Percentiles rank a stretch among this genome's conserved stretches.
phyloP scores from a whole-genome alignment of 2,329 filamentous ascomycete genomes.

The Colletotrichum salicis region DNA sequence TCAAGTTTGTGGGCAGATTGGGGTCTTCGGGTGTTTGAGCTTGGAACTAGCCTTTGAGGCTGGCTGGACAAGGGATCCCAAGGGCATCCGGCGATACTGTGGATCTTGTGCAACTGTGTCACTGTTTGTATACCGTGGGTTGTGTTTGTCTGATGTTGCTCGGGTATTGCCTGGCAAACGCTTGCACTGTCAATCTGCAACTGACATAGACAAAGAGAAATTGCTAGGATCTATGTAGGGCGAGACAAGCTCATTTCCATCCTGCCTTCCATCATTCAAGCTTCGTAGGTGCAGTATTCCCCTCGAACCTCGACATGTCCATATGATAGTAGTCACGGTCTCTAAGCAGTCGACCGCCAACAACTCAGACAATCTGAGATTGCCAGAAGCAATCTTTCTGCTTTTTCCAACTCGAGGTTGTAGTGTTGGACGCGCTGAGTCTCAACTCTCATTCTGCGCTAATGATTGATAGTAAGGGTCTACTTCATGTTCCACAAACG shows the following conservation, averaged over 20 bases:
- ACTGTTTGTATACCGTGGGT: not conserved
- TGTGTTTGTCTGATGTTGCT: not conserved
- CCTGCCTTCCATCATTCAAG: not conserved
- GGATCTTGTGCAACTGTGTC: too few relatives aligned
- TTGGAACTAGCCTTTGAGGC: too few relatives aligned
- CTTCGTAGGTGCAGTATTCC: not conserved
- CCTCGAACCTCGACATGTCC: too few relatives aligned
- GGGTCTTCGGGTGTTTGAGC: too few relatives aligned
- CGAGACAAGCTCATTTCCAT: not conserved
- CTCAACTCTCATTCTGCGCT: not conserved
- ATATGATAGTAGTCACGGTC: too few relatives aligned
- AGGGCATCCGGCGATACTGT: too few relatives aligned
- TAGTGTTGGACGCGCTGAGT: not conserved
- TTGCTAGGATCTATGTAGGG: too few relatives aligned
- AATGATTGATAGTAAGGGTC: not conserved
- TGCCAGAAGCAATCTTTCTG: not conserved
- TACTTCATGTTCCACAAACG: not conserved
- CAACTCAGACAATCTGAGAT: too few relatives aligned
- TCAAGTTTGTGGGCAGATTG: too few relatives aligned
- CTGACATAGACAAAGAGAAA: not conserved
- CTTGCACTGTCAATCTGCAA: not conserved
- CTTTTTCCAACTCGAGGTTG: not conserved
- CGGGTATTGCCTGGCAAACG: not conserved
- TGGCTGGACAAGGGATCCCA: too few relatives aligned
- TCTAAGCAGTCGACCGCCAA: too few relatives aligned